Percentiles rank a stretch among this genome's conserved stretches.
These are phyloP conservation scores for Talaromyces rugulosus DNA, from an alignment of 2,329 filamentous ascomycete species.

Conservation along the genomic window DNA sequence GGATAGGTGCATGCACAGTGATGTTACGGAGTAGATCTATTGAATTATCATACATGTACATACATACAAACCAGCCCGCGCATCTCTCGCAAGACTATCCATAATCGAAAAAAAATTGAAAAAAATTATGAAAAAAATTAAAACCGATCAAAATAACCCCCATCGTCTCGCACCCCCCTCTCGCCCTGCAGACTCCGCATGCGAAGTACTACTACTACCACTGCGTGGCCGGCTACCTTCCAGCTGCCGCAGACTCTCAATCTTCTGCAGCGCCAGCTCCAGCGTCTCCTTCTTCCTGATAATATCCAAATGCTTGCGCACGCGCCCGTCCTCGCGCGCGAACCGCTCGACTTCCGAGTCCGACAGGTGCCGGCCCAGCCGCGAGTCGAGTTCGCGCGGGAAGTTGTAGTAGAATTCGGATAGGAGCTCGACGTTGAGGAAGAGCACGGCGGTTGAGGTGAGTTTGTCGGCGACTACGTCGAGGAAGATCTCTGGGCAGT, in stretches of 20 bases:
- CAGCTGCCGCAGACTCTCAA: slow-evolving; percentile 81
- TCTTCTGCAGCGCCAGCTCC: slow-evolving; percentile 90
- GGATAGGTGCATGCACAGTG: too few species aligned
- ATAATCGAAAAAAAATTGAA: neutral
- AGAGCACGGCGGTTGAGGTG: slow-evolving; percentile 89
- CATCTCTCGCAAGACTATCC: neutral
- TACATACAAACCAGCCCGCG: neutral
- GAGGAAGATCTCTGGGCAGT: slow-evolving; percentile 96
- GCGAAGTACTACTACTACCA: neutral
- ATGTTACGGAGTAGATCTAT: too few species aligned
- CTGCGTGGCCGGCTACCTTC: slow-evolving; percentile 60
- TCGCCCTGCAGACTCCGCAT: neutral
- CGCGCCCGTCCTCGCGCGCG: slow-evolving; percentile 87
- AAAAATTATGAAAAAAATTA: neutral
- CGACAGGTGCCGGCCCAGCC: slow-evolving; percentile 75
- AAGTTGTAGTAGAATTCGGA: slow-evolving; percentile 99
- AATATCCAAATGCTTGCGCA: slow-evolving; percentile 83
- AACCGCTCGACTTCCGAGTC: slow-evolving; percentile 82
- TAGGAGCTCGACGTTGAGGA: slow-evolving; percentile 93
- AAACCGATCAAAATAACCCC: slow-evolving; percentile 5
- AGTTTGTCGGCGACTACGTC: slow-evolving; percentile 94
- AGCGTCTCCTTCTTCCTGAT: slow-evolving; percentile 88
- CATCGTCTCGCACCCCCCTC: slow-evolving; percentile 3
- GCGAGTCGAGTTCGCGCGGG: slow-evolving; percentile 81
- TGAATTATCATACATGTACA: neutral